Evolutionary conservation across 805 yeast species (phyloP), one percentile per base, ranked within the genome.

Genomic region (Yarrowia sp.): DNA sequence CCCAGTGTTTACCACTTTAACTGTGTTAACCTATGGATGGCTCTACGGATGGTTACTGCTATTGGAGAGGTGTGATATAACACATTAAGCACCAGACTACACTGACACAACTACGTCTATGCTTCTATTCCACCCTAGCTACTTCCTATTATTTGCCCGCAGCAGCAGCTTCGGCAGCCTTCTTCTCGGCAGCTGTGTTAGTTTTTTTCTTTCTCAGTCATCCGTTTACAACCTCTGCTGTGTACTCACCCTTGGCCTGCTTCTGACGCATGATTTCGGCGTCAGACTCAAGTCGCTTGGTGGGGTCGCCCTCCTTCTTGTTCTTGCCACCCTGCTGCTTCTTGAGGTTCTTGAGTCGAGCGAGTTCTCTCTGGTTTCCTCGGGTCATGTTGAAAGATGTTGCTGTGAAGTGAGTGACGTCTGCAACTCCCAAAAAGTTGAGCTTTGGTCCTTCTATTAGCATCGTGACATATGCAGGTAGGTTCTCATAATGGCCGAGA

Each of bases 321-420:
- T 88, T 88, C 67, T 82, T 81, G 33, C 77, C 79, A 49, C 66
- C 71, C 68, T 85, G 86, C 71, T 83, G 87, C 77, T 93, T 93
- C 80, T 93, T 95, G 75, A 79, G 75, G 77, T 90, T 90, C 79
- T 90, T 93, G 67, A 86, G 90, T 74, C 99, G 84, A 33, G 98
- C 98, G 71, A 89, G 82, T 43, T 93, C 99, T 76, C 99, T 84
- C 78, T 95, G 98, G 76, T 93, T 95, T 33, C 99, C 99, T 80
- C 99, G 84, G 62, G 97, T 87, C 98, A 93, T 92, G 46, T 19
- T 54, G 59, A 35, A 26, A 9, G 54, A 16, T 30, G 36, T 22
- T 51, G 30, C 44, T 52, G 44, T 21, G 22, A 21, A 35, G 14
- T 21, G 41, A 28, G 54, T 30, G 22, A 28, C 16, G 58, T 33